A percentile compares a stretch with the other conserved stretches of the same genome.
Conservation (phyloP, 345 rosid species). For the Schrenkiella parvula region DNA sequence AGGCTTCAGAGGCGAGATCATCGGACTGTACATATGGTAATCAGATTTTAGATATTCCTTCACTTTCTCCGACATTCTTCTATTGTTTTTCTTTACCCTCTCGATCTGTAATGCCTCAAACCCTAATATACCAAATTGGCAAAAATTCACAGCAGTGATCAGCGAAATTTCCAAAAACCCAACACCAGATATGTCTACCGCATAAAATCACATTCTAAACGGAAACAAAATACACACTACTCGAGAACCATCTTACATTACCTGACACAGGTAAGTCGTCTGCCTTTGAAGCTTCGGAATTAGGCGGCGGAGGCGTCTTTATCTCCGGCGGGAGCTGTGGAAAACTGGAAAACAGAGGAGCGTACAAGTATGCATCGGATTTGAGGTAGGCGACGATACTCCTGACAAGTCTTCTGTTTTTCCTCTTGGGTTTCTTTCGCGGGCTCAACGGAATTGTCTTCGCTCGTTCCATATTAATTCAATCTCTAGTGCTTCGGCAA, state of each 20-base stretch:
- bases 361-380: slow-evolving; percentile 45
- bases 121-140: slow-evolving; percentile 1
- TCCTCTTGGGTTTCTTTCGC: slow-evolving; percentile 30
- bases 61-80: slow-evolving; percentile 30
- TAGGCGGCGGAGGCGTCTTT: background rate
- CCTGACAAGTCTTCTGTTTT: slow-evolving; percentile 26
- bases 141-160: background rate
- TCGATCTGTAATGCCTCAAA: background rate
- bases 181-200: background rate
- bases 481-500: background rate
- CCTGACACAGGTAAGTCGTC: slow-evolving; percentile 10
- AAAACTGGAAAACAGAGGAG: slow-evolving; percentile 36
- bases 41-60: slow-evolving; percentile 48
- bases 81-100: slow-evolving; percentile 26
- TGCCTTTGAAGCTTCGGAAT: background rate
- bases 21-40: slow-evolving; percentile 39
- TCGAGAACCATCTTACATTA: background rate
- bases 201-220: too few relatives aligned
- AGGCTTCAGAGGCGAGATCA: slow-evolving; percentile 22
- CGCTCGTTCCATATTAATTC: background rate
- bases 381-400: slow-evolving; percentile 37
- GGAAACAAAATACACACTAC: background rate
- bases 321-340: background rate
- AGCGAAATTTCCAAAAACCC: background rate
- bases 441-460: background rate